These are phyloP conservation scores for Penstemon barbatus DNA, from an alignment of 257 asterid genomes.

Conservation along the genomic window DNA sequence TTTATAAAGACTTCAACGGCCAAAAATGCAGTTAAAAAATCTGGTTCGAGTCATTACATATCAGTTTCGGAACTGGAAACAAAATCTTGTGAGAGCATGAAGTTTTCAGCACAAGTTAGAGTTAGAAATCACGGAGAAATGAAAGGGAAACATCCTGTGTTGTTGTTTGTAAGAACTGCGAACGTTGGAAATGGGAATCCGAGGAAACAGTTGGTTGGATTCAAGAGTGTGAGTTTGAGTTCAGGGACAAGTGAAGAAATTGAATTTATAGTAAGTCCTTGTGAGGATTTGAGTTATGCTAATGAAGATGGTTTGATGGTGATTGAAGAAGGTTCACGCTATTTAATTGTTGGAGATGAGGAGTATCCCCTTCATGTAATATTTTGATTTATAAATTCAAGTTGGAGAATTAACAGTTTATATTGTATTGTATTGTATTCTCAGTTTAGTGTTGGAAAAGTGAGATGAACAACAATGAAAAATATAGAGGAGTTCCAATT, in stretches of 20 bases:
- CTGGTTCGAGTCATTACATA: conserved; percentile 14
- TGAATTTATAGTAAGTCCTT: conserved; percentile 42
- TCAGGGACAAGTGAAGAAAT: conserved; percentile 36
- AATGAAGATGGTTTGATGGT: conserved; percentile 46
- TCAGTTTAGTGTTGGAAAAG: background rate
- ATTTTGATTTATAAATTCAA: conserved; percentile 27
- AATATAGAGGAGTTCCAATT: no score
- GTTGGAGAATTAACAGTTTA: background rate
- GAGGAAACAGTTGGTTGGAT: conserved; percentile 50
- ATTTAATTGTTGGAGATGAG: conserved; percentile 46
- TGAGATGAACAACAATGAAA: no score
- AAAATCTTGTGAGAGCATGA: conserved; percentile 30
- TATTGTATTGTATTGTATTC: background rate
- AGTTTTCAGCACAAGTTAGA: conserved; percentile 38
- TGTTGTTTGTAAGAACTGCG: conserved; percentile 40
- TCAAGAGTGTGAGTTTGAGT: conserved; percentile 43
- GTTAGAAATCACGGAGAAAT: conserved; percentile 46
- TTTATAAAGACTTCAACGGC: conserved; percentile 17
- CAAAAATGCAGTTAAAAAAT: background rate
- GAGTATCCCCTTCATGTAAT: conserved; percentile 43
- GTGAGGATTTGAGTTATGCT: conserved; percentile 54
- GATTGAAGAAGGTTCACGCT: conserved; percentile 44
- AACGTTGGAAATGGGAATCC: conserved; percentile 34
- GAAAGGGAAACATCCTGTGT: conserved; percentile 52
- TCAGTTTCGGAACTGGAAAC: conserved; percentile 40